Base-by-base conservation (phyloP, 306 rosid species). In the Urtica urens region DNA sequence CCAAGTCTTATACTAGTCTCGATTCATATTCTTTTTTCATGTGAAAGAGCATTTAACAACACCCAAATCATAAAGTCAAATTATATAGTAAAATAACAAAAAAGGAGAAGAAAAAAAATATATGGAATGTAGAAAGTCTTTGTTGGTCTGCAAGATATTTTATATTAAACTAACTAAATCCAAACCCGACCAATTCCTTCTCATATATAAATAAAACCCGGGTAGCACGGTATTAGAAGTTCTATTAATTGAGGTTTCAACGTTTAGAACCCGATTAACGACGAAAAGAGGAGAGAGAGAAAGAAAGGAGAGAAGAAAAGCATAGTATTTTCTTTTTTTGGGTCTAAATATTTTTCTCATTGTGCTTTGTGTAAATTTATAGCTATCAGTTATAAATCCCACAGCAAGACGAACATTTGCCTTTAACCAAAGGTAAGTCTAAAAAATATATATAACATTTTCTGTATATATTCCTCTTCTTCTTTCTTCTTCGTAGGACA, bases 141-240 rank as follows among this genome's bases (percentile, higher is more conserved):
- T 39, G 23, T 23, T 16, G 16, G 27, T 38, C 24, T 53, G 2
- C 59, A 13, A 3, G n/a, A 35, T 35, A 35, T 14, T 16, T 16
- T 35, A 14, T 3, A 13, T 35, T 16, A n/a, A n/a, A n/a, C 5
- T 51, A 51, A 21, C 37, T 34, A 51, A 51, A 34, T 42, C 17
- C 19, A 12, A 22, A 4, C 10, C 15, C 12, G 3, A 27, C 28
- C 19, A 21, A 33, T 23, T 54, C 49, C 23, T 40, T 11, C 24
- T 6, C 59, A 27, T 27, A n/a, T n/a, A n/a, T 25, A 39, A 23
- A 23, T 23, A 9, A 11, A 53, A 11, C 46, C 4, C 20, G n/a
- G 35, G 28, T 38, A 27, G 34, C 33, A 24, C 35, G 58, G 45
- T 37, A 35, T 53, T 38, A 22, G 23, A 37, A 53, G 46, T 15